A percentile compares a stretch with the other conserved stretches of the same genome.
These are phyloP conservation scores for Diplocarpon mali DNA, from an alignment of 2,329 filamentous ascomycete species.

Conservation along the genomic window DNA sequence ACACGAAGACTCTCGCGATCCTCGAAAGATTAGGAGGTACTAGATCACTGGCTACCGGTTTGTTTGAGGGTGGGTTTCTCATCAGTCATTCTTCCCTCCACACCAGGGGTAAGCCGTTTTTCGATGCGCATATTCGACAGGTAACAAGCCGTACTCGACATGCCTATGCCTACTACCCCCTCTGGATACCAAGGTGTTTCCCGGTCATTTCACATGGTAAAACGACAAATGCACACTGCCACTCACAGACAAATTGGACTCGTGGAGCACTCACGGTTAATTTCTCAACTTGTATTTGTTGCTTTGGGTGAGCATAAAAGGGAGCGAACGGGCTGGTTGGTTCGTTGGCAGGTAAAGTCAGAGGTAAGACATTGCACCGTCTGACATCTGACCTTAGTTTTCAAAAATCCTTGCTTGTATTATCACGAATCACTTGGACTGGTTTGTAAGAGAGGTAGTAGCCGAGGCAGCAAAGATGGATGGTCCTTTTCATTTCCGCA, in stretches of 20 bases:
- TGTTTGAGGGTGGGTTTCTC: constrained; percentile 39
- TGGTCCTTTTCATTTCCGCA: constrained; percentile 22
- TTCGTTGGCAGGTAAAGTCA: constrained; percentile 39
- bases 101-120: constrained; percentile 30
- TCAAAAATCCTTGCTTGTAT: constrained; percentile 23
- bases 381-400: constrained; percentile 22
- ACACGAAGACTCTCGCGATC: constrained; percentile 63
- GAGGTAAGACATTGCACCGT: constrained; percentile 37
- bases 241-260: not conserved
- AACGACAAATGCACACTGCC: not conserved
- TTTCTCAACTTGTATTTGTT: constrained; percentile 11
- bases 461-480: constrained; percentile 20
- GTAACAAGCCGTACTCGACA: constrained; percentile 24
- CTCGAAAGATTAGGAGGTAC: constrained; percentile 52
- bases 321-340: not conserved
- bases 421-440: constrained; percentile 17
- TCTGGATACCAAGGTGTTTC: constrained; percentile 4
- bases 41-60: constrained; percentile 31
- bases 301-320: constrained; percentile 9
- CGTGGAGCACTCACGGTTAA: not conserved
- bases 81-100: constrained; percentile 29
- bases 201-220: constrained; percentile 16
- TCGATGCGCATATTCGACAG: constrained; percentile 24
- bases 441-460: constrained; percentile 22
- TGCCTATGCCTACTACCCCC: constrained; percentile 6